Conservation (phyloP, 1,284 basidiomycete species). For the Sphaerobolus stellatus region DNA sequence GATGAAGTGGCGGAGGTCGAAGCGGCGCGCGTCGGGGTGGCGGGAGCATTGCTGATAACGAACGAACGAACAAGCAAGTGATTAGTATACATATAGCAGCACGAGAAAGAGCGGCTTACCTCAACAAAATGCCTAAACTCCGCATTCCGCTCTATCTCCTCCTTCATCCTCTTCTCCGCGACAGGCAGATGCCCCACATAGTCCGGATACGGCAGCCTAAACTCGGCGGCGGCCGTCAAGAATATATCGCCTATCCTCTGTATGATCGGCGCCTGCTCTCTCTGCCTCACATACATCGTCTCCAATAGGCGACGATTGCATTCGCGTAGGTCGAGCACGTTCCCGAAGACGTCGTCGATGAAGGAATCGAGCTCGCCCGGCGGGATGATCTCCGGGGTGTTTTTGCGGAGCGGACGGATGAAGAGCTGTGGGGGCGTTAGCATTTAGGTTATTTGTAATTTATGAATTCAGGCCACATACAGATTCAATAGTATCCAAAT, state of each 20-base stretch:
- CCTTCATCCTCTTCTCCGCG: constrained; percentile 83
- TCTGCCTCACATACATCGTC: constrained; percentile 81
- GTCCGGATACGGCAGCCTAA: constrained; percentile 80
- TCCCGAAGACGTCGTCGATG: constrained; percentile 85
- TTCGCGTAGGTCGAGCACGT: constrained; percentile 80
- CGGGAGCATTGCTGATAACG: constrained; percentile 55
- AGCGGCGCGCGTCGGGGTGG: constrained; percentile 69
- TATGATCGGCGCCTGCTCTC: constrained; percentile 84
- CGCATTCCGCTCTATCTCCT: constrained; percentile 80
- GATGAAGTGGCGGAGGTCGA: constrained; percentile 86
- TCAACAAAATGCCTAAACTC: constrained; percentile 88
- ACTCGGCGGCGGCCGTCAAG: constrained; percentile 84
- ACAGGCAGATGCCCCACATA: constrained; percentile 86
- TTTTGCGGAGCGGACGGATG: constrained; percentile 71
- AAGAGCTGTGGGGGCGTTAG: constrained; percentile 51
- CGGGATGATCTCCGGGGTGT: constrained; percentile 74
- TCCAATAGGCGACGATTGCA: constrained; percentile 83
- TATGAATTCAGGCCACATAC: constrained; percentile 36
- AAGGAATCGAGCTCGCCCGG: constrained; percentile 71
- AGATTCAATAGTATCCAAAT: constrained; percentile 82
- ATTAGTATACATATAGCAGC: background rate
- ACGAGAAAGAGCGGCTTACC: constrained; percentile 44
- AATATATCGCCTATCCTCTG: constrained; percentile 90
- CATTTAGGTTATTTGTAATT: constrained; percentile 1
- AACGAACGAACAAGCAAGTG: constrained; percentile 6